phyloP scores from a whole-genome alignment of 2,329 filamentous ascomycete species.

The Apiospora marii region DNA sequence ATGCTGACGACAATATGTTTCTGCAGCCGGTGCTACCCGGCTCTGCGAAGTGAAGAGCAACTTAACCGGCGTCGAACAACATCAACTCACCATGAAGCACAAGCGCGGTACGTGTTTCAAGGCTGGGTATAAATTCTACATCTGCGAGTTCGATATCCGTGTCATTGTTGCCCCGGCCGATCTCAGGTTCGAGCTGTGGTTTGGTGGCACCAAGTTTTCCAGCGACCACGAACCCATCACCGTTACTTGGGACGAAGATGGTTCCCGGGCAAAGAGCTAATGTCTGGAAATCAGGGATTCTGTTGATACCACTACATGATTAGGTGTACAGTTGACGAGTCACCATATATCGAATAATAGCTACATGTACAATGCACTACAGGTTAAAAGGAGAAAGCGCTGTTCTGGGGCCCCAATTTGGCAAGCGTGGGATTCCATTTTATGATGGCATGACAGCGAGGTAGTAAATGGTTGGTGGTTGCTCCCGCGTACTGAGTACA shows the following conservation, averaged over 20 bases:
- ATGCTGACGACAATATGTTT: no score
- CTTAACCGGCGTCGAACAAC: slow-evolving; percentile 47
- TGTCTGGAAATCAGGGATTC: no score
- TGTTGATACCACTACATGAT: no score
- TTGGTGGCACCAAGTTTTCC: slow-evolving; percentile 48
- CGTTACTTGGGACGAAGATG: slow-evolving; percentile 45
- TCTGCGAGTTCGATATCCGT: slow-evolving; percentile 57
- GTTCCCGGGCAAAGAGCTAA: slow-evolving; percentile 26
- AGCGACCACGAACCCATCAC: slow-evolving; percentile 48
- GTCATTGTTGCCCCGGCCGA: slow-evolving; percentile 64
- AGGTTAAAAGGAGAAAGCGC: no score
- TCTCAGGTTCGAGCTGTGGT: slow-evolving; percentile 55
- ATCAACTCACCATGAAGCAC: slow-evolving; percentile 48
- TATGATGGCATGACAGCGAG: no score
- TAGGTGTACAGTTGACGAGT: no score
- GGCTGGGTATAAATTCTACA: slow-evolving; percentile 47
- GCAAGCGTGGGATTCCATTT: no score
- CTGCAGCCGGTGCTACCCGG: slow-evolving; percentile 40
- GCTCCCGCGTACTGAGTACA: no score
- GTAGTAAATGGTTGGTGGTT: no score
- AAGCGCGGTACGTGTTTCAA: slow-evolving; percentile 44
- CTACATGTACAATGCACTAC: no score
- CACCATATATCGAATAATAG: no score
- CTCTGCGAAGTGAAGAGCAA: slow-evolving; percentile 52
- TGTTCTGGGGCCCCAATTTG: no score